These are phyloP conservation scores for Purshia tridentata DNA, from an alignment of 306 rosid species.

Conservation along the genomic window DNA sequence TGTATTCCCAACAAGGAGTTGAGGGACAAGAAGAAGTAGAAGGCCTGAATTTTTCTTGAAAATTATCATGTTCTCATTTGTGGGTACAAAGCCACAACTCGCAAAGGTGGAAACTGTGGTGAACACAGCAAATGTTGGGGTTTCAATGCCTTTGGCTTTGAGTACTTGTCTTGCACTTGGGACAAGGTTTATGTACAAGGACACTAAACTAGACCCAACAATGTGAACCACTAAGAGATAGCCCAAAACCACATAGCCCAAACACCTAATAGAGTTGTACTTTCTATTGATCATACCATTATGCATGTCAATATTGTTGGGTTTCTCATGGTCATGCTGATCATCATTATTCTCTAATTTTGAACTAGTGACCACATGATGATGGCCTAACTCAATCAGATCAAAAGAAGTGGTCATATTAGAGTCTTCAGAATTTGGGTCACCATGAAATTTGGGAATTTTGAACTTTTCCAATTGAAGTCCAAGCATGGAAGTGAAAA, in stretches of 20 bases:
- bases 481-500: conserved; percentile 53
- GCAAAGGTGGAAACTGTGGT: conserved; percentile 60
- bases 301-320: neutral
- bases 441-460: conserved; percentile 1
- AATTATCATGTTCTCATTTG: conserved; percentile 72
- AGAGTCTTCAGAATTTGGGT: neutral
- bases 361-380: neutral
- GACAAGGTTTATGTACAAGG: conserved; percentile 31
- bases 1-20: conserved; percentile 54
- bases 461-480: conserved; percentile 27
- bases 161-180: conserved; percentile 40
- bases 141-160: conserved; percentile 30
- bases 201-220: conserved; percentile 29
- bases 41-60: conserved; percentile 79
- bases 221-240: conserved; percentile 39
- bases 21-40: conserved; percentile 41
- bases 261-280: conserved; percentile 25
- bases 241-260: conserved; percentile 44
- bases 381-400: conserved; percentile 30
- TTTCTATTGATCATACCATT: conserved; percentile 3
- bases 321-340: neutral
- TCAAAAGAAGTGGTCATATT: neutral
- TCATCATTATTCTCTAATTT: neutral
- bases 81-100: conserved; percentile 68
- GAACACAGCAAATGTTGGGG: conserved; percentile 54